Conservation (phyloP, 139 green algal species). For the Haematococcus sp. region DNA sequence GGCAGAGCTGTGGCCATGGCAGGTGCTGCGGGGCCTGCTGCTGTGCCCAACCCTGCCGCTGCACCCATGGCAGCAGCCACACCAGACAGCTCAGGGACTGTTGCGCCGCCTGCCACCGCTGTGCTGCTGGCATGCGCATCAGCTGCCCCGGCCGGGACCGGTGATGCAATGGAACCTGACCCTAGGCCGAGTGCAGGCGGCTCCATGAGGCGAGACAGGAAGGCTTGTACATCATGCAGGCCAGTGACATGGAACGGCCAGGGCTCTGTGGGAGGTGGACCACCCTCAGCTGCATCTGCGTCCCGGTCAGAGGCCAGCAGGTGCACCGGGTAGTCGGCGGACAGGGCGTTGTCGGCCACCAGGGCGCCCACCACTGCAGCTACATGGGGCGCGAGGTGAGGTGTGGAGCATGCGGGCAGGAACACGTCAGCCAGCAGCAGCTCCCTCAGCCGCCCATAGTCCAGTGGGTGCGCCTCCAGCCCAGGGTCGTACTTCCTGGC, state of each 20-base stretch:
- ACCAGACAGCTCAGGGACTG: background rate
- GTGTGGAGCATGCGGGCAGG: background rate
- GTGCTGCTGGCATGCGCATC: background rate
- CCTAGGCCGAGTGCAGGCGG: background rate
- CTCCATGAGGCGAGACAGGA: background rate
- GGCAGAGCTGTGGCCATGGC: background rate
- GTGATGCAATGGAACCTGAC: too few relatives aligned
- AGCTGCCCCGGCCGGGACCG: background rate
- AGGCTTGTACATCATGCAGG: background rate
- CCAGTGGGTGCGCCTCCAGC: background rate
- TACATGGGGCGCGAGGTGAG: background rate
- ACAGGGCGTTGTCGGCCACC: background rate
- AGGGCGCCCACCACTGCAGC: background rate
- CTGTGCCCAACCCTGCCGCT: too few relatives aligned
- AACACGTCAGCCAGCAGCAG: slow-evolving; percentile 6
- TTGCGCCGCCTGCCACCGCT: background rate
- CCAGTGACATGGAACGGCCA: background rate
- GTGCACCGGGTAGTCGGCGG: slow-evolving; percentile 1
- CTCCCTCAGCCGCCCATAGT: background rate
- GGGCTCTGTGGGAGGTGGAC: background rate
- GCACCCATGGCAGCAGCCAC: background rate
- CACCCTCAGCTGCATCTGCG: background rate
- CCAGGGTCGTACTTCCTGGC: background rate
- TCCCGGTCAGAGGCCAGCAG: background rate
- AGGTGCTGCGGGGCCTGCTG: background rate